A percentile compares a stretch with the other conserved stretches of the same genome.
These are phyloP conservation scores for Trypanosoma caninum DNA, from an alignment of 208 protist species.

Conservation along the genomic window DNA sequence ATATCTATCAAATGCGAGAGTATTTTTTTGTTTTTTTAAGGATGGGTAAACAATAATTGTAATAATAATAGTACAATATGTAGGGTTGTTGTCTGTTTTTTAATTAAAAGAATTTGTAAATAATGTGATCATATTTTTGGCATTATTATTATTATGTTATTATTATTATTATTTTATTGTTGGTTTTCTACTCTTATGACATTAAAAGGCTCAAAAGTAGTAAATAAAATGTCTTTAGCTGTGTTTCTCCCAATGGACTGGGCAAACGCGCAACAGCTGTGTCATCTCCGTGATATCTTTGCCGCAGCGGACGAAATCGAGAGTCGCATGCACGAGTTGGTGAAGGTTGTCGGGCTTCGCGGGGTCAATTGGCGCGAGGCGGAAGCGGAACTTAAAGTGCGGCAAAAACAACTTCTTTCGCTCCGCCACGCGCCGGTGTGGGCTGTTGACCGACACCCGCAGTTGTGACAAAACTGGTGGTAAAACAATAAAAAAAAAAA, in stretches of 20 bases:
- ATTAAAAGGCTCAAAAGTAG: not conserved
- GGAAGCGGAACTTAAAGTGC: not conserved
- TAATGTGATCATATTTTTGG: not conserved
- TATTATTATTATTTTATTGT: slow-evolving; percentile 19
- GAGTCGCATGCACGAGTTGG: not conserved
- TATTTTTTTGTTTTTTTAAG: not conserved
- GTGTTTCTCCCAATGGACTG: slow-evolving; percentile 4
- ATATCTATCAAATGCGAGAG: not conserved
- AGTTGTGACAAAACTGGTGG: too few species aligned
- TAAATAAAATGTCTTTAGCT: not conserved
- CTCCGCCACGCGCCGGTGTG: not conserved
- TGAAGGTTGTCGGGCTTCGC: not conserved
- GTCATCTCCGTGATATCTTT: not conserved
- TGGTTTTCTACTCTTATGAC: not conserved
- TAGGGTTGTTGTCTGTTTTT: too few species aligned
- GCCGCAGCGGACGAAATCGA: slow-evolving; percentile 4
- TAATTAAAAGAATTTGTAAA: too few species aligned
- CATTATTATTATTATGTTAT: too few species aligned
- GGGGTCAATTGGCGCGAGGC: slow-evolving; percentile 2
- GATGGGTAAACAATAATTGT: not conserved
- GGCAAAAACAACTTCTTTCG: not conserved
- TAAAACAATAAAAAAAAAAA: not conserved
- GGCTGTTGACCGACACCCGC: not conserved
- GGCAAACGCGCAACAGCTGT: not conserved
- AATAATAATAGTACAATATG: not conserved